Evolutionary conservation across 768 basidiomycete species (phyloP), one percentile per base, ranked within the genome.

Genomic region (Pulveroboletus sp.): DNA sequence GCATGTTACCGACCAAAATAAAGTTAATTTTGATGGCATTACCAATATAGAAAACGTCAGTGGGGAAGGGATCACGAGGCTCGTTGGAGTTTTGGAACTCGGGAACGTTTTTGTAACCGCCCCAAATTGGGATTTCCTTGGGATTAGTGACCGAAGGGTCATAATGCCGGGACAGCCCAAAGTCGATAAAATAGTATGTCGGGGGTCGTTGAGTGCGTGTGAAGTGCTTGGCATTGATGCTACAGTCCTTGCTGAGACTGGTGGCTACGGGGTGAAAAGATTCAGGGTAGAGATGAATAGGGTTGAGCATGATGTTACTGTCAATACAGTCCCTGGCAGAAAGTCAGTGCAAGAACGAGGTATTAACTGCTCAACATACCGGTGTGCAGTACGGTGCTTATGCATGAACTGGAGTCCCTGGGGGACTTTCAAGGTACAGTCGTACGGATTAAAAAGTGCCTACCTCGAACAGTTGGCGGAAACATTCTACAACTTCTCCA

Each of bases 1-100:
- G 17, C 34, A n/a, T 23, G 19, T 8, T 2, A 36, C 35, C 17
- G 2, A 73, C 73, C 47, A 61, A 48, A 1, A 69, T 23, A 40
- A 75, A 70, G 36, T 70, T 55, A 24, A 47, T 43, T 14, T 59
- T 51, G 42, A 74, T 59, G 14, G 67, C 34, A 47, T 76, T 76
- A 0, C 74, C 75, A 0, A 76, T 48, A 43, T 70, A 70, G 46
- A 73, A 78, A 3, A 78, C 63, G 34, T 78, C 77, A 0, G 69
- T 70, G 2, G 68, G 64, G 44, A 77, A 78, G 1, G 74, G 73
- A 46, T 78, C 56, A 17, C 62, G 60, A 0, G 59, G 65, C 2
- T 53, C 19, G 4, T 49, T 17, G 6, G 45, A 56, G 6, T 58
- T 56, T 17, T 66, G 58, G 43, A 67, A 69, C 41, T 76, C 75